Evolutionary conservation across 306 rosid genomes (phyloP).

Genomic region (Lathyrus aphaca): DNA sequence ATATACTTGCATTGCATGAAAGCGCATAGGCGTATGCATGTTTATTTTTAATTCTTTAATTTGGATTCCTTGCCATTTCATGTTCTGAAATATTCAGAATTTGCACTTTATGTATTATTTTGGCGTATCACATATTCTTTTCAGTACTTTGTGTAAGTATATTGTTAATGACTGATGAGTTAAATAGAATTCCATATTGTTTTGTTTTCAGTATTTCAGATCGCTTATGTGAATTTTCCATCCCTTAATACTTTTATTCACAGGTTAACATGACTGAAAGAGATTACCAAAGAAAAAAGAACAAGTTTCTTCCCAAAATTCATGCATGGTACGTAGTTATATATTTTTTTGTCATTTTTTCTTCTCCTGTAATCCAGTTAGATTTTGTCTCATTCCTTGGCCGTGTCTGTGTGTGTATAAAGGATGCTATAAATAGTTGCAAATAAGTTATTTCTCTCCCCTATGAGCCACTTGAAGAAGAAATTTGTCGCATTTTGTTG

Average conservation of each 20-base stretch:
- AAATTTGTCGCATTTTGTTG: constrained; percentile 13
- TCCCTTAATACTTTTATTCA: constrained; percentile 33
- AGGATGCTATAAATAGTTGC: constrained; percentile 9
- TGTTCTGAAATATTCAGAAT: constrained; percentile 9
- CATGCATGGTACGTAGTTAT: constrained; percentile 80
- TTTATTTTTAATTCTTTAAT: not conserved
- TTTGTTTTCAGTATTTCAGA: constrained; percentile 7
- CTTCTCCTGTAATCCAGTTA: constrained; percentile 6
- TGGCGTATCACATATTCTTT: not conserved
- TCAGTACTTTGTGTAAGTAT: constrained; percentile 8
- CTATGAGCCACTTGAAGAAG: not conserved
- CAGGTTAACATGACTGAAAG: constrained; percentile 99
- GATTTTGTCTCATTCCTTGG: constrained; percentile 18
- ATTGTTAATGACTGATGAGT: not conserved
- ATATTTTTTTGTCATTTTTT: not conserved
- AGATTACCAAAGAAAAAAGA: constrained; percentile 97
- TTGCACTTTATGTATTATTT: not conserved
- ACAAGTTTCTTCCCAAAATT: constrained; percentile 94
- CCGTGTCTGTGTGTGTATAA: not conserved
- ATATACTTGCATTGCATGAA: constrained; percentile 8
- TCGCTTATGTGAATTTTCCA: constrained; percentile 20
- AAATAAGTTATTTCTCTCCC: constrained; percentile 2
- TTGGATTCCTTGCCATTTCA: constrained; percentile 25
- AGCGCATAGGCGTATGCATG: not conserved
- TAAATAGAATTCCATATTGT: constrained; percentile 6